A percentile compares a stretch with the other conserved stretches of the same genome.
phyloP scores from a whole-genome alignment of 2,329 filamentous ascomycete species.

The Nigrospora oryzae region DNA sequence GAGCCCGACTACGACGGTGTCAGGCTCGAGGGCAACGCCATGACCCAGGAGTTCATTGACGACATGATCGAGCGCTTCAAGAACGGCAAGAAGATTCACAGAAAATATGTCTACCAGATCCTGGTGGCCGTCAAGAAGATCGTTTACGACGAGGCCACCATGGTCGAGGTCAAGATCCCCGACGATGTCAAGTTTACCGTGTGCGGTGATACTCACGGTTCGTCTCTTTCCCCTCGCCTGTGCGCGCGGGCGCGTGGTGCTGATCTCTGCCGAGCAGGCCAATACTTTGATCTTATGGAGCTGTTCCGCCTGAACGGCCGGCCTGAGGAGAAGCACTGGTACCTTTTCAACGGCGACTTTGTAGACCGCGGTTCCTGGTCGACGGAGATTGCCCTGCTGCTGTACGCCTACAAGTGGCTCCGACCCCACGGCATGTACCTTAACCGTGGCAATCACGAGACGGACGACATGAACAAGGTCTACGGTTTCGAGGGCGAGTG shows the following conservation, averaged over 20 bases:
- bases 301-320: slow-evolving; percentile 87
- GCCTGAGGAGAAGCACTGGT: slow-evolving; percentile 79
- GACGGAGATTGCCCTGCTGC: slow-evolving; percentile 84
- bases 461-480: slow-evolving; percentile 97
- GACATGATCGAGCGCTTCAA: slow-evolving; percentile 98
- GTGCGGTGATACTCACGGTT: slow-evolving; percentile 94
- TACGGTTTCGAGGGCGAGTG: slow-evolving; percentile 99
- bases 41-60: slow-evolving; percentile 95
- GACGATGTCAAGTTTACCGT: slow-evolving; percentile 77
- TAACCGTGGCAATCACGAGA: slow-evolving; percentile 97
- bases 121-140: slow-evolving; percentile 83
- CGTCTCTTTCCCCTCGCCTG: slow-evolving; percentile 14
- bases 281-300: slow-evolving; percentile 96
- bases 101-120: slow-evolving; percentile 97
- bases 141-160: slow-evolving; percentile 86
- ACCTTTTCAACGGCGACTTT: slow-evolving; percentile 98
- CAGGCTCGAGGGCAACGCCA: slow-evolving; percentile 59
- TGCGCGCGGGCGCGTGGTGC: slow-evolving; percentile 1
- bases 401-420: slow-evolving; percentile 97
- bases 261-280: slow-evolving; percentile 47
- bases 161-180: slow-evolving; percentile 86
- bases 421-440: slow-evolving; percentile 83
- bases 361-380: slow-evolving; percentile 98
- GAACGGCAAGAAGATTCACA: slow-evolving; percentile 87
- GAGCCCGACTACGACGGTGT: slow-evolving; percentile 82